These are phyloP conservation scores for Eimeria necatrix DNA, from an alignment of 169 alveolate genomes.

Conservation along the genomic window DNA sequence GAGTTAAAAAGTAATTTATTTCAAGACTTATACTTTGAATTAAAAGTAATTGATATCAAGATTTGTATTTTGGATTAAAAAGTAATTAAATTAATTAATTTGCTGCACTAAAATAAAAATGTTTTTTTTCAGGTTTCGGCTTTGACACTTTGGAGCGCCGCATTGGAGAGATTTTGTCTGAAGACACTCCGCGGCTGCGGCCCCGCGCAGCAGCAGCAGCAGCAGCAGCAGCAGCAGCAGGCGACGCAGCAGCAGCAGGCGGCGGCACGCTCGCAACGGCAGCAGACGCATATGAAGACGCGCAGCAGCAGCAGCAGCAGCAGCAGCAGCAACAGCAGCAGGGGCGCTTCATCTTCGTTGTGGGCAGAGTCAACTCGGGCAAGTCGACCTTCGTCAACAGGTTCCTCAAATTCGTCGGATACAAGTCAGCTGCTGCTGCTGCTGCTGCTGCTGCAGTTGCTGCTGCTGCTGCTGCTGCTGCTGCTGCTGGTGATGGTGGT, in stretches of 20 bases:
- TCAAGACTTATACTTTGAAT: too few relatives aligned
- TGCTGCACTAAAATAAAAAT: too few relatives aligned
- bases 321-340: not conserved
- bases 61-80: too few relatives aligned
- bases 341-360: slow-evolving; percentile 72
- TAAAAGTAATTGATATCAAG: too few relatives aligned
- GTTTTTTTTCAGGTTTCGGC: slow-evolving; percentile 53
- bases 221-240: not conserved
- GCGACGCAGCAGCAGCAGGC: not conserved
- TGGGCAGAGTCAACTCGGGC: slow-evolving; percentile 90
- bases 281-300: too few relatives aligned
- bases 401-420: slow-evolving; percentile 88
- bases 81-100: too few relatives aligned
- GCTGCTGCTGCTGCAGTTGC: not conserved
- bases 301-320: too few relatives aligned
- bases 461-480: not conserved
- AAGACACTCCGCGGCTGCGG: not conserved
- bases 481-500: not conserved
- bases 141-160: slow-evolving; percentile 68
- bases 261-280: too few relatives aligned
- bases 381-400: slow-evolving; percentile 92
- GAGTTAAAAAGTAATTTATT: too few relatives aligned
- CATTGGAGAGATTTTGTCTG: slow-evolving; percentile 43
- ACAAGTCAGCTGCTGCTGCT: slow-evolving; percentile 75
- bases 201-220: not conserved